Conservation (phyloP, 208 protist genomes). For the Borovskyia barvae region DNA sequence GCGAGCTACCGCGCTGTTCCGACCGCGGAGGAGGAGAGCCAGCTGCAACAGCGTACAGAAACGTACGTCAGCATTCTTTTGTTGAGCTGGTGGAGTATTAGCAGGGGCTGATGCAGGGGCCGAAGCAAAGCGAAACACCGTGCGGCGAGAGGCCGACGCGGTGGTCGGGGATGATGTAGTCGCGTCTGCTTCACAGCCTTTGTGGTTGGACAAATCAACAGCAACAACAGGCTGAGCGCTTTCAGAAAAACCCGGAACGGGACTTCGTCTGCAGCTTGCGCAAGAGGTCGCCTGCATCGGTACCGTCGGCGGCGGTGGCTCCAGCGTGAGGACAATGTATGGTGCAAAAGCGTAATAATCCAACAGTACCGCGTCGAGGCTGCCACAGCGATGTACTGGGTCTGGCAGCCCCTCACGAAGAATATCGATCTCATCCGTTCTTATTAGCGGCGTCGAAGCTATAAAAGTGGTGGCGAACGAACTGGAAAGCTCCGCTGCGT, state of each 20-base stretch:
- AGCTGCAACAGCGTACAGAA: constrained; percentile 22
- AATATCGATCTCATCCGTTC: constrained; percentile 50
- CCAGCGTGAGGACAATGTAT: constrained; percentile 57
- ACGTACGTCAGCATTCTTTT: background rate
- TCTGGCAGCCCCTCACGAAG: constrained; percentile 63
- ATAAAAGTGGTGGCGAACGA: background rate
- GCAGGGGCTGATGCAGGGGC: constrained; percentile 1
- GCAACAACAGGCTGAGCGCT: too few species aligned
- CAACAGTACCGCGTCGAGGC: constrained; percentile 39
- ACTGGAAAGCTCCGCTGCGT: too few species aligned
- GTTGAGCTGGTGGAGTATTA: background rate
- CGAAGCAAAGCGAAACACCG: constrained; percentile 30
- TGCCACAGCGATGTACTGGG: constrained; percentile 39
- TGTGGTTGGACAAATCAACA: too few species aligned
- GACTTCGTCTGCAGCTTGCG: background rate
- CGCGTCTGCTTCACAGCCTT: too few species aligned
- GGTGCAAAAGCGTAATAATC: constrained; percentile 70
- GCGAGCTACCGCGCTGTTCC: constrained; percentile 1
- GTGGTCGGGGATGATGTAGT: background rate
- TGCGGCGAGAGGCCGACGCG: constrained; percentile 15
- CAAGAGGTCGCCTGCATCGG: background rate
- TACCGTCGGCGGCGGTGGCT: background rate
- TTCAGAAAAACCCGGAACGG: background rate
- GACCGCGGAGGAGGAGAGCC: constrained; percentile 20
- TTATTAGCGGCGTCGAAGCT: background rate